Evolutionary conservation across 1,139 yeast genomes (phyloP).

Genomic region (Pichiaceae sp.): DNA sequence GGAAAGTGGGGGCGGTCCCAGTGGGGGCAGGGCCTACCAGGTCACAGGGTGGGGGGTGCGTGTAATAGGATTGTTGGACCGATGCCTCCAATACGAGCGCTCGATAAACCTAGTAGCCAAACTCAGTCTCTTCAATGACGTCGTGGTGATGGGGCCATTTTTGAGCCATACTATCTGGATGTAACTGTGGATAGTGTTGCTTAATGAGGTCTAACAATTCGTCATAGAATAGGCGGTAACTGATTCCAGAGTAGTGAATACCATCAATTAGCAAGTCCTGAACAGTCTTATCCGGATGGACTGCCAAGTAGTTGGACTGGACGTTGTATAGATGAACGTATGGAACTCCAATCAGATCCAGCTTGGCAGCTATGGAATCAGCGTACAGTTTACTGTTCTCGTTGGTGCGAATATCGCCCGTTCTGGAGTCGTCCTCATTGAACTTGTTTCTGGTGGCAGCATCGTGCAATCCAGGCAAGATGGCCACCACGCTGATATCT

Average conservation of each 20-base stretch:
- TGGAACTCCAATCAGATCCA: constrained; percentile 39
- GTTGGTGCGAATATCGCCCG: constrained; percentile 32
- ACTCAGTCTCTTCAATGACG: constrained; percentile 22
- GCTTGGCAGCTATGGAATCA: constrained; percentile 46
- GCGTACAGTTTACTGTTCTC: constrained; percentile 39
- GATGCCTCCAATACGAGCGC: no score
- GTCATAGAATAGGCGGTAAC: constrained; percentile 44
- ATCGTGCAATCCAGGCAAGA: constrained; percentile 62
- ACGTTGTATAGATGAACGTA: constrained; percentile 47
- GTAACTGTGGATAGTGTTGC: constrained; percentile 36
- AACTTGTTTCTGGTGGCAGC: constrained; percentile 27
- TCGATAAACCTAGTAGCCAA: no score
- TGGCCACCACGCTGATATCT: constrained; percentile 39
- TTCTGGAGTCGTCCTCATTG: constrained; percentile 21
- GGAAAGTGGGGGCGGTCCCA: no score
- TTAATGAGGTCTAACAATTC: constrained; percentile 32
- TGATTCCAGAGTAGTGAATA: constrained; percentile 53
- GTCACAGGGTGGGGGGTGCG: no score
- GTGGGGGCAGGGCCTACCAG: no score
- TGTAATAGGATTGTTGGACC: no score
- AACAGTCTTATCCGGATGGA: constrained; percentile 5
- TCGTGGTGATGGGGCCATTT: constrained; percentile 13
- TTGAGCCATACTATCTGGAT: constrained; percentile 12
- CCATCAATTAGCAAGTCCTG: constrained; percentile 31
- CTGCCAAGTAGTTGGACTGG: constrained; percentile 22